These are phyloP conservation scores for Blastomyces silverae DNA, from an alignment of 2,329 filamentous ascomycete species.

Conservation along the genomic window DNA sequence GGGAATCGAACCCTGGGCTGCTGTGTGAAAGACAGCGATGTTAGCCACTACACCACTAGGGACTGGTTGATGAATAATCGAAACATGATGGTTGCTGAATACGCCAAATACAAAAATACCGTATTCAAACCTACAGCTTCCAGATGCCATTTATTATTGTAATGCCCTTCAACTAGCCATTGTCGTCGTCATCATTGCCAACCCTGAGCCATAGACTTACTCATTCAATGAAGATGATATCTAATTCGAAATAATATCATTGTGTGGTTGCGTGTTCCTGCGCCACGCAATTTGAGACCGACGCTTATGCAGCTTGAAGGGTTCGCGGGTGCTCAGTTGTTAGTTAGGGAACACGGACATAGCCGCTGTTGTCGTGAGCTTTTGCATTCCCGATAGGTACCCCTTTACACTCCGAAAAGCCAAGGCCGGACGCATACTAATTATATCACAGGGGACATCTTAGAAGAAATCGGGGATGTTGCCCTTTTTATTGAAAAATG, in stretches of 20 bases:
- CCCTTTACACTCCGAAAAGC: neutral
- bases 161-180: neutral
- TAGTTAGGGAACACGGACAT: too few species aligned
- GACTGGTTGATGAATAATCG: constrained; percentile 13
- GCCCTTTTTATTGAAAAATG: neutral
- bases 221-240: neutral
- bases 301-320: neutral
- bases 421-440: neutral
- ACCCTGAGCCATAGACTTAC: neutral
- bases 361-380: too few species aligned
- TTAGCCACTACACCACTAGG: constrained; percentile 18
- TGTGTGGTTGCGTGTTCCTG: neutral
- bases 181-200: constrained; percentile 2
- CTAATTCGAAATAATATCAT: neutral
- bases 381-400: too few species aligned
- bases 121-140: too few species aligned
- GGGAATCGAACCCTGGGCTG: constrained; percentile 17
- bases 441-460: neutral
- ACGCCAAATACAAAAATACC: too few species aligned
- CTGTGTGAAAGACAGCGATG: constrained; percentile 18
- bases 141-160: too few species aligned
- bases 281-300: neutral
- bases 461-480: too few species aligned
- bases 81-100: neutral
- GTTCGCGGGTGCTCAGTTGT: too few species aligned